Evolutionary conservation across 352 stramenopile species (phyloP), one percentile per base, ranked within the genome.

Genomic region (Phytophthora hybrid): DNA sequence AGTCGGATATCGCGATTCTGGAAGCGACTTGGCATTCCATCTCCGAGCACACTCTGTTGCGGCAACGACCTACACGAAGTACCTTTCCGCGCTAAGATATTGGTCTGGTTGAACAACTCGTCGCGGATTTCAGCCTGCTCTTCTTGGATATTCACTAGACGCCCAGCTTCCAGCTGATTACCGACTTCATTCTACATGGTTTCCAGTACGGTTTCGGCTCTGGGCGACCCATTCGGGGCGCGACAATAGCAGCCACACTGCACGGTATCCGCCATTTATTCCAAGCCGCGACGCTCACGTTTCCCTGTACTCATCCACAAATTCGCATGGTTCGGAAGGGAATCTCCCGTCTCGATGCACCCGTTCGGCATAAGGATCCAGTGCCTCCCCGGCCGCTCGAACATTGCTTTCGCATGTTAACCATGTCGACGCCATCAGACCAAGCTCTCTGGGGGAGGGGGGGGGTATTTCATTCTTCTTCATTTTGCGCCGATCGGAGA

Each of bases 321-420:
- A 64, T 60, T 59, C 59, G 52, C 66, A 73, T 73, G 59, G 1
- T 56, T 23, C 10, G 65, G 16, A 65, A 69, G 16, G 32, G 53
- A 16, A 74, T 74, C 31, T 31, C 23, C 14, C 54, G 67, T 7
- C 53, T 74, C 31, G 67, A 74, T n/a, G 1, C 21, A 0, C 57
- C 58, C 32, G 44, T 49, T 0, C 18, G 29, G 5, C 16, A 23
- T 26, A 69, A 63, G n/a, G 9, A 21, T 23, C 41, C 53, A 11
- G 41, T 58, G 8, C 31, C 53, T 1, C 53, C 58, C 11, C 53
- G 18, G 1, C 41, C 63, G 1, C 29, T 69, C 4, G 26, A 69
- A 37, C 11, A 23, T 14, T 63, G n/a, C 19, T 58, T 58, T 44
- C 18, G 9, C 9, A 23, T n/a, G 1, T 23, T 69, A 2, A 16